These are phyloP conservation scores for Byssochlamys sp. DNA, from an alignment of 2,329 filamentous ascomycete genomes.

Conservation along the genomic window DNA sequence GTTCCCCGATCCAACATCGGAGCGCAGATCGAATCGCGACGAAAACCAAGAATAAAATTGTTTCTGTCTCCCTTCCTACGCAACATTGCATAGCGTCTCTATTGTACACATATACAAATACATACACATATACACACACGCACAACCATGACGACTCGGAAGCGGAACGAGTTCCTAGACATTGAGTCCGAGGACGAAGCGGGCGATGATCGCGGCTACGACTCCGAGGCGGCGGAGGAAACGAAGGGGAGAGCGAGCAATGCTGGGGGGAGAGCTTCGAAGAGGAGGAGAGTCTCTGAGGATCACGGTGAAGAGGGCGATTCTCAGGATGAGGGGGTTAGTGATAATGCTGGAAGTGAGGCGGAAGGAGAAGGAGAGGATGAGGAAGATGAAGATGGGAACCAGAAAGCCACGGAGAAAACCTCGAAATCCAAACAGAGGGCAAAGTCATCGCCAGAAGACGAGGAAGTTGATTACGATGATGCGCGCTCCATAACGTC, in stretches of 20 bases:
- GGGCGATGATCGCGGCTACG: slow-evolving; percentile 33
- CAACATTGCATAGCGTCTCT: neutral
- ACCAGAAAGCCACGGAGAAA: slow-evolving; percentile 42
- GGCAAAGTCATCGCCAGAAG: slow-evolving; percentile 11
- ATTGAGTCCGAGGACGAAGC: slow-evolving; percentile 29
- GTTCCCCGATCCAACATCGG: neutral
- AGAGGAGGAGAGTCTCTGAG: slow-evolving; percentile 16
- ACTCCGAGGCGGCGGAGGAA: slow-evolving; percentile 35
- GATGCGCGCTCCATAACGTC: slow-evolving; percentile 3
- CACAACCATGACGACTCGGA: slow-evolving; percentile 27
- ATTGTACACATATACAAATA: no score
- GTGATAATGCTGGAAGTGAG: slow-evolving; percentile 45
- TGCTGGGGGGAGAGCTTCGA: slow-evolving; percentile 14
- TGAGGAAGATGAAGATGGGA: slow-evolving; percentile 26
- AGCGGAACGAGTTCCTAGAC: slow-evolving; percentile 32
- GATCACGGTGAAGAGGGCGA: slow-evolving; percentile 41
- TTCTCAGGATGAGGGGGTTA: slow-evolving; percentile 16
- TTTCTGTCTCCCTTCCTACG: no score
- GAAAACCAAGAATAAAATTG: neutral
- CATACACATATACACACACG: neutral
- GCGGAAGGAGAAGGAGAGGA: slow-evolving; percentile 46
- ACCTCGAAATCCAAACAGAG: slow-evolving; percentile 32
- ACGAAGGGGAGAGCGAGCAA: slow-evolving; percentile 23
- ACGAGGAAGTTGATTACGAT: slow-evolving; percentile 33
- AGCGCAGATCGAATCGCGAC: neutral